Evolutionary conservation across 257 asterid genomes (phyloP), one percentile per base, ranked within the genome.

Genomic region (Euphrasia confusa): DNA sequence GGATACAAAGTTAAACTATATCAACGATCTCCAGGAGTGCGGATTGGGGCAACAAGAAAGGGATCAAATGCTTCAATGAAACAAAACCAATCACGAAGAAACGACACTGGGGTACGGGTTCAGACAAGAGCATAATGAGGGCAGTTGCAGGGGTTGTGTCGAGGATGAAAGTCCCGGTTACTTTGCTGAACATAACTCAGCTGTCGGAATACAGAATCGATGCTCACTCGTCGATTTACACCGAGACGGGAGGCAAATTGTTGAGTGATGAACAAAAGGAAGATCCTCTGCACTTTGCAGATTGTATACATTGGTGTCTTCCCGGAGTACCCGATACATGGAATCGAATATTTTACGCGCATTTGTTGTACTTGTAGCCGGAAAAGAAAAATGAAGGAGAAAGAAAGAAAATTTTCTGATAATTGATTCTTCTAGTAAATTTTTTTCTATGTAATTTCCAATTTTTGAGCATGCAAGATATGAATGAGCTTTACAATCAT

Each of bases 321-420:
- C 99, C 97, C 0, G 99, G 99, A 48, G 87, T 93, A 58, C 99
- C 99, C 13, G 99, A 93, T 50, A 85, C 96, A 0, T 93, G 96
- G 96, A 93, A 93, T 76, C 79, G 82, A 66, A 80, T 93, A 35
- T 77, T 93, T 61, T 85, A 72, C 37, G 87, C 97, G 10, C 89
- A 82, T 73, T 77, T 88, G 84, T 75, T 77, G 72, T 66, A 53
- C 65, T 77, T 76, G 80, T 72, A 75, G 59, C 27, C 9, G 50
- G 11, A 21, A 53, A 9, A 53, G 26, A 48, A 14, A 5, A 5
- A 48, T 1, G 24, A 21, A 21, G 24, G 24, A 21, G 24, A 21
- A 21, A 21, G 24, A 21, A 21, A 21, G 24, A 21, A n/a, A 47
- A 0, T 2, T 47, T 48, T 48, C 15, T 14, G 21, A 12, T 48